Base-by-base conservation (phyloP, 768 basidiomycete genomes). In the Phaffia australis region DNA sequence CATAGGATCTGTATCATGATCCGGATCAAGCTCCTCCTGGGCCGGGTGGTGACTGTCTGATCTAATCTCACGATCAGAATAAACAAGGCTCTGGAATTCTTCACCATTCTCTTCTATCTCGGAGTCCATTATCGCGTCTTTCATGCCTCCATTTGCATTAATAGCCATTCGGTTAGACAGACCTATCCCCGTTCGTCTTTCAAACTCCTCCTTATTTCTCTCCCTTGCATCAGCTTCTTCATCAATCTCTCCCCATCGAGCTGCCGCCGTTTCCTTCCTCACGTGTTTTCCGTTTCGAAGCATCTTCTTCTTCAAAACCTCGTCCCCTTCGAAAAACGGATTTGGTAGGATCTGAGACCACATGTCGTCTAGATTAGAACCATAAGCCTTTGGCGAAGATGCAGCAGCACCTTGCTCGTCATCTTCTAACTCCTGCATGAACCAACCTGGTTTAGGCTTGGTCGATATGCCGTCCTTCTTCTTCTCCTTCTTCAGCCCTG, bases 271-370 rank as follows among this genome's bases (percentile, higher is more conserved):
- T 9, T 18, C 19, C 15, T 23, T 23, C 7, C 59, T 19, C 23
- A 60, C 59, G 7, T 60, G 59, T 49, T 49, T n/a, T 7, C 59
- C 59, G 15, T 49, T 60, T 3, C 59, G 18, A 8, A 60, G 25
- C 46, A 42, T 42, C 35, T 27, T 48, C 42, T 60, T 60, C 59
- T 60, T 60, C 42, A 60, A 46, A 23, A 49, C 25, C 42, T 60
- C 59, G 35, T 42, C 35, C 16, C 59, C 59, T 46, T 60, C 59
- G 19, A 48, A 49, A 29, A 60, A 60, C 46, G 59, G 59, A 15
- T 60, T 29, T 9, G 50, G 23, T 49, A 60, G 47, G 21, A 46
- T 49, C 25, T 60, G 59, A 23, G 18, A 27, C 59, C 59, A 60
- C 35, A 60, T 46, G 25, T 23, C 18, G 23, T 60, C 59, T 7